Base-by-base conservation (phyloP, 352 stramenopile species). In the Pythium brassicae region DNA sequence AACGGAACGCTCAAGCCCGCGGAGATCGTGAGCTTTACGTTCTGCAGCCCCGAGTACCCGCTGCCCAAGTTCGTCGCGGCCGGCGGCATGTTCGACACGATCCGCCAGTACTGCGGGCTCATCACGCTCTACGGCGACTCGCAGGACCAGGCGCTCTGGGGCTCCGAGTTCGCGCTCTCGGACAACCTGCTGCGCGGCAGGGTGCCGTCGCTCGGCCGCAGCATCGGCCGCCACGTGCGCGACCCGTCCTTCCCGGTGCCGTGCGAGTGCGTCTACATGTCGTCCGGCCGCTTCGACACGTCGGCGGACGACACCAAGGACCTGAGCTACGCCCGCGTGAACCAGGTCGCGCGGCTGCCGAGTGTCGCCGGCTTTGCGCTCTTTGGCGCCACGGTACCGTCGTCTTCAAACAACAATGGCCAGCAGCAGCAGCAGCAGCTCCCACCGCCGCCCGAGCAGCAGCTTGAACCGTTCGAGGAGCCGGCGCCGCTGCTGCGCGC, bases 31-130 rank as follows among this genome's bases (percentile, higher is more conserved):
- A 67, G 61, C 46, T 39, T 87, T 8, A 85, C 75, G 23, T 66
- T 87, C 37, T 71, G 83, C 34, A 89, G 82, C 53, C 75, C 79
- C 19, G 77, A 88, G 50, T 89, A 80, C 52, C 73, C 75, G 1
- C 47, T 84, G 14, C 27, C 47, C 12, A 61, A 62, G 10, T 89
- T 88, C 34, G 53, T 68, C n/a, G 63, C 74, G 22, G 61, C 62
- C 12, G 72, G 53, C 6, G 66, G 66, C 11, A 62, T 55, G 3
- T 89, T 80, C 39, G 55, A 66, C n/a, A 55, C 66, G 5, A 59
- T 86, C 2, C 70, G 72, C 0, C 59, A 73, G 53, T 72, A 86
- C 35, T 73, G 63, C 32, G 34, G 59, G 4, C 53, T 64, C 12
- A 72, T 89, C 39, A 88, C 77, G n/a, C 56, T 89, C 22, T 74